Percentiles rank a stretch among this genome's conserved stretches.
Conservation (phyloP, 1,139 yeast genomes). For the Suhomyces maxii region DNA sequence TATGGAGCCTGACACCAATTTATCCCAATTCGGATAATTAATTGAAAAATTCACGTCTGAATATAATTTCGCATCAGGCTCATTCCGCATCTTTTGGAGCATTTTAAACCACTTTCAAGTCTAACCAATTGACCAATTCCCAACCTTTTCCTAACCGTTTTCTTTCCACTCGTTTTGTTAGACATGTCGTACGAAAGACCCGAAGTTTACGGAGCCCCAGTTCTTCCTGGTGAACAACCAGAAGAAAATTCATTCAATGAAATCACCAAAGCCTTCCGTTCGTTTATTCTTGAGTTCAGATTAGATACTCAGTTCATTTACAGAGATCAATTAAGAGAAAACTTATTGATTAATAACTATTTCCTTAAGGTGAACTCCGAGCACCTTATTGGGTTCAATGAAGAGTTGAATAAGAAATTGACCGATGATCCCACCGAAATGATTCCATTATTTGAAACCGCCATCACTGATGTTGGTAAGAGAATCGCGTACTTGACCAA, state of each 20-base stretch:
- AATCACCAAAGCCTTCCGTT: conserved; percentile 74
- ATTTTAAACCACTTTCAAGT: too few relatives aligned
- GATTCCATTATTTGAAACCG: conserved; percentile 85
- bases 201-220: conserved; percentile 80
- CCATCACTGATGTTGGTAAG: conserved; percentile 88
- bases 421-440: conserved; percentile 87
- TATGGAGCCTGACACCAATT: background rate
- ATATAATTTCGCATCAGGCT: background rate
- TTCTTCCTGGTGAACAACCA: conserved; percentile 76
- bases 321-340: conserved; percentile 89
- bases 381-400: conserved; percentile 84
- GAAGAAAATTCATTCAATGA: conserved; percentile 72
- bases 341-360: conserved; percentile 74
- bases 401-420: conserved; percentile 80
- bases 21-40: conserved; percentile 18
- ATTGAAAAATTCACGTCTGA: conserved; percentile 11
- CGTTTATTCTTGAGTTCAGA: conserved; percentile 83
- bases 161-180: background rate
- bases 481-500: conserved; percentile 65
- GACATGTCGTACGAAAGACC: conserved; percentile 77
- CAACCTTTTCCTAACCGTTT: background rate
- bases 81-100: background rate
- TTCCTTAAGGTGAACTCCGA: conserved; percentile 76
- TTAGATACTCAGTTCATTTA: conserved; percentile 80
- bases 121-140: too few relatives aligned